A percentile compares a stretch with the other conserved stretches of the same genome.
These are phyloP conservation scores for Colletotrichum liriopes DNA, from an alignment of 2,329 filamentous ascomycete genomes.

Conservation along the genomic window DNA sequence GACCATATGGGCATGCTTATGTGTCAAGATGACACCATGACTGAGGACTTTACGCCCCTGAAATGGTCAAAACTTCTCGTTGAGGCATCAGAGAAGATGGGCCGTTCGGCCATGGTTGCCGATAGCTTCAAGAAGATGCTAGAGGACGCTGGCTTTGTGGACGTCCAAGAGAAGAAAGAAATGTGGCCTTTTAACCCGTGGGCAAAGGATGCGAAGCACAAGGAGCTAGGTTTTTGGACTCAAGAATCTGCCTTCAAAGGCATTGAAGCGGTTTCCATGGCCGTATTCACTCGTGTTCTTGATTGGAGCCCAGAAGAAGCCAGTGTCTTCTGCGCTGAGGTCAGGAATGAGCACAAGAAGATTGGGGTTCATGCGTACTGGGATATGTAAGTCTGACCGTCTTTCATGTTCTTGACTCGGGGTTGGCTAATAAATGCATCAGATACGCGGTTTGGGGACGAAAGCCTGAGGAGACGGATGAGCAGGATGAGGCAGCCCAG, in stretches of 20 bases:
- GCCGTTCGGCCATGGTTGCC: neutral
- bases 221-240: slow-evolving; percentile 58
- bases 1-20: slow-evolving; percentile 47
- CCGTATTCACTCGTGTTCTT: slow-evolving; percentile 52
- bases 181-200: slow-evolving; percentile 67
- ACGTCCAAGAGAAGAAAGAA: slow-evolving; percentile 61
- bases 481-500: slow-evolving; percentile 1
- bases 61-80: slow-evolving; percentile 52
- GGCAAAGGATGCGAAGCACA: slow-evolving; percentile 65
- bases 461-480: slow-evolving; percentile 28
- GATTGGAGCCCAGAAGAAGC: slow-evolving; percentile 53
- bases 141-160: slow-evolving; percentile 60
- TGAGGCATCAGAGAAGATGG: slow-evolving; percentile 44
- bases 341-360: slow-evolving; percentile 53
- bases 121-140: slow-evolving; percentile 57
- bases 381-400: slow-evolving; percentile 51
- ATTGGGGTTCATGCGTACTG: slow-evolving; percentile 55
- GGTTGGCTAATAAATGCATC: neutral
- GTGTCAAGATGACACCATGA: slow-evolving; percentile 52
- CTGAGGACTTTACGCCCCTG: slow-evolving; percentile 47
- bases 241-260: slow-evolving; percentile 49
- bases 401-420: fast-evolving
- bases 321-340: slow-evolving; percentile 51
- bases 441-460: slow-evolving; percentile 30
- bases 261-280: slow-evolving; percentile 52